phyloP scores from a whole-genome alignment of 2,329 filamentous ascomycete genomes.

The Didymellaceae sp. region DNA sequence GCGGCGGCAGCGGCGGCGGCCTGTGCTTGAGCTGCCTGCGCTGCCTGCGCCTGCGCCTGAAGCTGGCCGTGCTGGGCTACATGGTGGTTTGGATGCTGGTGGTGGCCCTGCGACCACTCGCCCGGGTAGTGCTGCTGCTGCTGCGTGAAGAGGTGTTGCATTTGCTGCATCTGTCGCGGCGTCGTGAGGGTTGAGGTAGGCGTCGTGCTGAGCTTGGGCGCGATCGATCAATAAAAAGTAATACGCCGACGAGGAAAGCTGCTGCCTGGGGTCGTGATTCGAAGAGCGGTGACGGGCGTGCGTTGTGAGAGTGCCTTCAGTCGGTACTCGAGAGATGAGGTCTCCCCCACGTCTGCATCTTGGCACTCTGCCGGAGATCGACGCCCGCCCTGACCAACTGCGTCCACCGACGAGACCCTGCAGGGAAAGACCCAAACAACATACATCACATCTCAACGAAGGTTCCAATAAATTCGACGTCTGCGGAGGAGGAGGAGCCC shows the following conservation, averaged over 20 bases:
- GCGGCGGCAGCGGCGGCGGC: slow-evolving; percentile 60
- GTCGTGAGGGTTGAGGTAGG: slow-evolving; percentile 17
- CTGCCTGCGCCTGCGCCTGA: slow-evolving; percentile 54
- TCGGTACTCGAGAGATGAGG: slow-evolving; percentile 36
- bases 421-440: slow-evolving; percentile 3
- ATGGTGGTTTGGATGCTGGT: slow-evolving; percentile 50
- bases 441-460: neutral
- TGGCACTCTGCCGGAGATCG: slow-evolving; percentile 31
- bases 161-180: slow-evolving; percentile 43
- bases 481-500: neutral
- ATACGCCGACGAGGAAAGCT: slow-evolving; percentile 17
- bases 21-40: slow-evolving; percentile 58
- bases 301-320: slow-evolving; percentile 25
- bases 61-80: slow-evolving; percentile 50
- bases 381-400: slow-evolving; percentile 23
- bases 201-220: slow-evolving; percentile 14
- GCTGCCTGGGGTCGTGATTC: slow-evolving; percentile 16
- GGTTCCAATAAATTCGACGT: neutral
- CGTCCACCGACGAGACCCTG: slow-evolving; percentile 16
- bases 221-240: slow-evolving; percentile 10
- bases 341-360: slow-evolving; percentile 28
- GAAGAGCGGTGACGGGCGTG: slow-evolving; percentile 21
- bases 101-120: slow-evolving; percentile 57
- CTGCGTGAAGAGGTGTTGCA: slow-evolving; percentile 68
- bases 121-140: slow-evolving; percentile 68